Percentiles rank a stretch among this genome's conserved stretches.
These are phyloP conservation scores for Trichoderma polysporum DNA, from an alignment of 2,329 filamentous ascomycete genomes.

Conservation along the genomic window DNA sequence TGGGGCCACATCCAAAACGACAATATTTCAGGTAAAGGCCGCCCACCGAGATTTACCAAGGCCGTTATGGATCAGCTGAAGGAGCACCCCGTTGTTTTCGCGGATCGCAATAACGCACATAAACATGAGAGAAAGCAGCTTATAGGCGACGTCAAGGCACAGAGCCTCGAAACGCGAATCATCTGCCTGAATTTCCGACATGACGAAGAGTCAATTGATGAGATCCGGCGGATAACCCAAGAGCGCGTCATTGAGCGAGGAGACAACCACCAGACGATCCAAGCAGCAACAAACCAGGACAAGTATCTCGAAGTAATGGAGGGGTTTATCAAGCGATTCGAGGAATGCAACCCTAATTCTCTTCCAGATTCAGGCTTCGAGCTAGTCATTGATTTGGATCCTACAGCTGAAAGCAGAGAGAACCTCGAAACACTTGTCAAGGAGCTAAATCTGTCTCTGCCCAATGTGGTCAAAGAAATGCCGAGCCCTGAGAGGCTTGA, in stretches of 20 bases:
- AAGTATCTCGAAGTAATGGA: constrained; percentile 94
- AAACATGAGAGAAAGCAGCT: constrained; percentile 85
- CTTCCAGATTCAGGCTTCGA: constrained; percentile 83
- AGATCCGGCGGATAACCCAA: constrained; percentile 72
- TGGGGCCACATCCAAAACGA: constrained; percentile 98
- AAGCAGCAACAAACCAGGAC: constrained; percentile 68
- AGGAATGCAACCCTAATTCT: constrained; percentile 65
- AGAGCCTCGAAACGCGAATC: constrained; percentile 64
- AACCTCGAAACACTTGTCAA: constrained; percentile 81
- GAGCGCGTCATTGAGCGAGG: constrained; percentile 79
- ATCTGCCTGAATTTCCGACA: constrained; percentile 90
- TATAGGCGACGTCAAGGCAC: constrained; percentile 70
- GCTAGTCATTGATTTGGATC: constrained; percentile 79
- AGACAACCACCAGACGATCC: constrained; percentile 97
- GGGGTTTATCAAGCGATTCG: constrained; percentile 83
- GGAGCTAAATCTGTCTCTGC: constrained; percentile 73
- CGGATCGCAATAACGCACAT: constrained; percentile 93
- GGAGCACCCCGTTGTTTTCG: constrained; percentile 71
- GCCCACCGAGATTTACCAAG: constrained; percentile 75
- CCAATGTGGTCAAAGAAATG: constrained; percentile 68
- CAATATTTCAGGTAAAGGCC: constrained; percentile 79
- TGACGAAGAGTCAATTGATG: constrained; percentile 69
- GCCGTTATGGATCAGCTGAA: constrained; percentile 65
- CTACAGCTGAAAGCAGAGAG: constrained; percentile 70
- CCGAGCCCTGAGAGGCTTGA: constrained; percentile 76